Percentiles rank a stretch among this genome's conserved stretches.
Conservation (phyloP, 2,329 filamentous ascomycete species). For the Aurifilum marmelostoma region DNA sequence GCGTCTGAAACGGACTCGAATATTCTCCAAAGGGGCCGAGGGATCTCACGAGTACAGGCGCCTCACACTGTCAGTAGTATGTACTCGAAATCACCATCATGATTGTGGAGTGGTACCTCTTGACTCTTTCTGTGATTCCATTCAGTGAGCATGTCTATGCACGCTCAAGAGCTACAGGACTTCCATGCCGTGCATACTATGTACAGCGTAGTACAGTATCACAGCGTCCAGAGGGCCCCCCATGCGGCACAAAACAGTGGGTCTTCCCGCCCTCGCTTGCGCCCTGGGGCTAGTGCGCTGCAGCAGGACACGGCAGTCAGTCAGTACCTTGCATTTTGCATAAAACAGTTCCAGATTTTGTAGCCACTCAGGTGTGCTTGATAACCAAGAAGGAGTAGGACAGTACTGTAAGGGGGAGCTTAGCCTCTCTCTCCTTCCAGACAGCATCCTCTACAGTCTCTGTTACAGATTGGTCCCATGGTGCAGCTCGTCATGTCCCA, state of each 20-base stretch:
- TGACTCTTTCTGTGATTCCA: background rate
- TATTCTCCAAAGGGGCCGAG: background rate
- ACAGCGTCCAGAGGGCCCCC: background rate
- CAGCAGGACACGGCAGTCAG: background rate
- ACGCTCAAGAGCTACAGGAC: background rate
- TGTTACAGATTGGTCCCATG: constrained; percentile 3
- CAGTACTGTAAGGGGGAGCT: background rate
- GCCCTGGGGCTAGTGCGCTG: background rate
- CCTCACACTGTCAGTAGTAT: too few relatives aligned
- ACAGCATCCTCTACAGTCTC: constrained; percentile 2
- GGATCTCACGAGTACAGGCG: background rate
- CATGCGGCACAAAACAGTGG: background rate
- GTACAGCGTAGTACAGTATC: too few relatives aligned
- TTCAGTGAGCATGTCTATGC: background rate
- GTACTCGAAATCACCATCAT: too few relatives aligned
- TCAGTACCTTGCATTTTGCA: constrained; percentile 1
- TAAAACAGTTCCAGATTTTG: constrained; percentile 3
- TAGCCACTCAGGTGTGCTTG: background rate
- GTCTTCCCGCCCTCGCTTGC: constrained; percentile 1
- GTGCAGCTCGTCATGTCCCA: background rate
- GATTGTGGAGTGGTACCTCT: background rate
- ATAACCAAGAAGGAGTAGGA: background rate
- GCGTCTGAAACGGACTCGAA: background rate
- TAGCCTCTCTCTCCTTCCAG: background rate
- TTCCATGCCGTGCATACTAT: too few relatives aligned